Base-by-base conservation (phyloP, 768 basidiomycete species). In the Boletus bicolor region DNA sequence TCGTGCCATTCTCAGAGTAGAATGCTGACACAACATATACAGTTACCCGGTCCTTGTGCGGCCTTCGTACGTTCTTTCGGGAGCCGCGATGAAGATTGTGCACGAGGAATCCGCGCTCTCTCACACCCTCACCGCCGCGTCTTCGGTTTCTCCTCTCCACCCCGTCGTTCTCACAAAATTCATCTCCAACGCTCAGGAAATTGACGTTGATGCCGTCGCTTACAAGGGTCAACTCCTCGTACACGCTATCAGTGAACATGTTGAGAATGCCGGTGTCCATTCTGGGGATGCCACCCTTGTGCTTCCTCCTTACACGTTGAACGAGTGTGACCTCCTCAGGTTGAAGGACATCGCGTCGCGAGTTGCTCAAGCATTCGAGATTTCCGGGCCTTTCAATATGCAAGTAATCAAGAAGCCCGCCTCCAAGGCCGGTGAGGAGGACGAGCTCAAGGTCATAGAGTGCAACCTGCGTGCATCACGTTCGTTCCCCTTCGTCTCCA, bases 361-460 rank as follows among this genome's bases (percentile, higher is more conserved):
- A 76, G 95, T 99, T 58, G 96, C 93, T 35, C 78, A 80, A 38
- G 97, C 94, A 10, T 97, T 98, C 73, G 80, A 97, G 66, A 98
- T 99, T 51, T 97, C 93, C 28, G 97, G 97, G 36, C 97, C 97
- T 7, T 99, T 86, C 86, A 99, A 99, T 73, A 99, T 99, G 95
- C 97, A 99, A 73, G 84, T 99, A 72, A 98, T 99, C 76, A 85
- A 90, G 69, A 92, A 93, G 70, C 73, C 82, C 2, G 77, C 78
- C 6, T 78, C 78, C 24, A 68, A 71, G 15, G 75, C 72, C 4
- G 75, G 80, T 49, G 79, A 84, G 56, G 78, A 84, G 26, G 75
- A 85, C 11, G 81, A 85, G 54, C 84, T 98, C 62, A 98, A 96
- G 78, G 97, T 98, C 61, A 99, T 99, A 61, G 97, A 99, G 73